phyloP scores from a whole-genome alignment of 805 yeast genomes.

The Ogataea pini region DNA sequence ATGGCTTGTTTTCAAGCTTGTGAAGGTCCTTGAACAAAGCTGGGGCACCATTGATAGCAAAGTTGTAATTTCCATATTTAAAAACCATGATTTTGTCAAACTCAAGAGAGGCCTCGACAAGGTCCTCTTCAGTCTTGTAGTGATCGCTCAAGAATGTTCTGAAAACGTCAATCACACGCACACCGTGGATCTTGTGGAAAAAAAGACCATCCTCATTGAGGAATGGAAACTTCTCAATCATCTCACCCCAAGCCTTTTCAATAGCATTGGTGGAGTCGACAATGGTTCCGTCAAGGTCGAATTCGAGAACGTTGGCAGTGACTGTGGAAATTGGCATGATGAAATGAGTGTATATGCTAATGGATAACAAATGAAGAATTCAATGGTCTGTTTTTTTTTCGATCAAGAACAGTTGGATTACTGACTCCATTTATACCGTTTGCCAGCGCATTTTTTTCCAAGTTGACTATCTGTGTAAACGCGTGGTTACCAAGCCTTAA shows the following conservation, averaged over 20 bases:
- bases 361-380: neutral
- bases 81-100: conserved; percentile 72
- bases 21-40: conserved; percentile 55
- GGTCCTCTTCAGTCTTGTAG: conserved; percentile 18
- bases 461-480: neutral
- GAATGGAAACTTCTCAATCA: conserved; percentile 67
- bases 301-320: conserved; percentile 40
- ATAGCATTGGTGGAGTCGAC: conserved; percentile 83
- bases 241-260: conserved; percentile 78
- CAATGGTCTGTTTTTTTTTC: neutral
- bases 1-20: conserved; percentile 51
- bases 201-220: conserved; percentile 44
- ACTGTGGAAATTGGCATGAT: conserved; percentile 6
- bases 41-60: conserved; percentile 74
- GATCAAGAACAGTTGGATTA: neutral
- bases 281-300: conserved; percentile 87
- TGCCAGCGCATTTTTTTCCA: neutral
- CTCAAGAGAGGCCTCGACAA: conserved; percentile 20
- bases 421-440: conserved; percentile 1
- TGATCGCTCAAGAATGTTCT: conserved; percentile 61
- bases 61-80: conserved; percentile 70
- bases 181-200: conserved; percentile 76
- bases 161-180: conserved; percentile 78
- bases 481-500: neutral
- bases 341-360: neutral